phyloP scores from a whole-genome alignment of 805 yeast species.

The Sporopachydermia lactativora region DNA sequence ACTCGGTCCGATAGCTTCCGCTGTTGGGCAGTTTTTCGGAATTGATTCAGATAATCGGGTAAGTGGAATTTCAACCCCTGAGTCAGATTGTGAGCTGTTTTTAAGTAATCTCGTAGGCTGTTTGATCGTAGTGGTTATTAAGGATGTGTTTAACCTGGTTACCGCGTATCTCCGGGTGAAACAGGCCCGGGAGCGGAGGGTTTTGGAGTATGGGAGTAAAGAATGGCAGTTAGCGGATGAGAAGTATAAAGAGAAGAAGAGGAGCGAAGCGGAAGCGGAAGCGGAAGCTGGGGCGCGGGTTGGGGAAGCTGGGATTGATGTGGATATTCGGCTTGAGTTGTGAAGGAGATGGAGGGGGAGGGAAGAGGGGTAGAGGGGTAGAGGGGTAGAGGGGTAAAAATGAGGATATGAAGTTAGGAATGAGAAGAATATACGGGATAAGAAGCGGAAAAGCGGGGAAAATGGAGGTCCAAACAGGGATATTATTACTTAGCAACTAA shows the following conservation, averaged over 20 bases:
- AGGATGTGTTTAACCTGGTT: slow-evolving; percentile 13
- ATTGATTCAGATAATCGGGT: slow-evolving; percentile 10
- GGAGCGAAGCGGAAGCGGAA: slow-evolving; percentile 3
- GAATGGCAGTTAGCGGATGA: background rate
- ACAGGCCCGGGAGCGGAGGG: slow-evolving; percentile 5
- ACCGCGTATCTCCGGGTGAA: slow-evolving; percentile 11
- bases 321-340: slow-evolving; percentile 9
- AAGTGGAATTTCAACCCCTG: slow-evolving; percentile 8
- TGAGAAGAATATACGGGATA: too few relatives aligned
- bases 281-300: background rate
- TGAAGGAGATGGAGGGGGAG: slow-evolving; percentile 9
- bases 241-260: slow-evolving; percentile 8
- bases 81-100: slow-evolving; percentile 10
- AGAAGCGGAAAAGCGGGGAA: too few relatives aligned
- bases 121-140: slow-evolving; percentile 9
- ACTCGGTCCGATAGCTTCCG: slow-evolving; percentile 6
- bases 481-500: too few relatives aligned
- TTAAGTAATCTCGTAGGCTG: slow-evolving; percentile 15
- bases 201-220: background rate
- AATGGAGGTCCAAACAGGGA: too few relatives aligned
- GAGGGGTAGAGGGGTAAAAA: too few relatives aligned
- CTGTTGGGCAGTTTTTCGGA: slow-evolving; percentile 10
- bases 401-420: too few relatives aligned
- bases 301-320: slow-evolving; percentile 6
- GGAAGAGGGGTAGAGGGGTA: too few relatives aligned